phyloP scores from a whole-genome alignment of 495 filamentous ascomycete species.

The Lindgomyces ingoldianus region DNA sequence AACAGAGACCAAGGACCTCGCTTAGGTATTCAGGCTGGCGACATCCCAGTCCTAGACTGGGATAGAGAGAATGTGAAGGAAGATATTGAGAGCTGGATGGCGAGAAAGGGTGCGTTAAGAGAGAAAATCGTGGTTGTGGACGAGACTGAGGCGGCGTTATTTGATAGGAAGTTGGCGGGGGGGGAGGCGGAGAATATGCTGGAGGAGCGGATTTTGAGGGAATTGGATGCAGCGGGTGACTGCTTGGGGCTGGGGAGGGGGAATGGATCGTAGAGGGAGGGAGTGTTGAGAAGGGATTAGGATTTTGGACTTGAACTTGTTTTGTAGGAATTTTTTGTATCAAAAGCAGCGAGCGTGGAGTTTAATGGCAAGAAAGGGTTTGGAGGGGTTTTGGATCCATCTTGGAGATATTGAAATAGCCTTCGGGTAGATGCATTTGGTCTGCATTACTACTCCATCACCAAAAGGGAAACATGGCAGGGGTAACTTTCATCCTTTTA shows the following conservation, averaged over 20 bases:
- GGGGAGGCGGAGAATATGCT: slow-evolving; percentile 53
- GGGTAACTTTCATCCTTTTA: too few relatives aligned
- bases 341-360: too few relatives aligned
- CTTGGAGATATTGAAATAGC: too few relatives aligned
- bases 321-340: too few relatives aligned
- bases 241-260: slow-evolving; percentile 42
- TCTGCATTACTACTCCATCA: too few relatives aligned
- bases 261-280: neutral
- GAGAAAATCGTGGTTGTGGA: slow-evolving; percentile 70
- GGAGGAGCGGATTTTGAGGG: slow-evolving; percentile 70
- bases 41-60: slow-evolving; percentile 71
- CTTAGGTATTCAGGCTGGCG: slow-evolving; percentile 57
- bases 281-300: too few relatives aligned
- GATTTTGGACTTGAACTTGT: too few relatives aligned
- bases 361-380: too few relatives aligned
- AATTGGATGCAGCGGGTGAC: slow-evolving; percentile 59
- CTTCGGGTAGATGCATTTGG: too few relatives aligned
- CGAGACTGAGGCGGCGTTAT: slow-evolving; percentile 68
- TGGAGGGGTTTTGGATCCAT: too few relatives aligned
- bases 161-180: slow-evolving; percentile 42
- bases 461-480: too few relatives aligned
- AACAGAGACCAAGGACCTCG: slow-evolving; percentile 61
- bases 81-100: slow-evolving; percentile 75
- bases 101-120: slow-evolving; percentile 60
- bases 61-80: slow-evolving; percentile 68